phyloP scores from a whole-genome alignment of 2,329 filamentous ascomycete species.

The Claviceps humidiphila region DNA sequence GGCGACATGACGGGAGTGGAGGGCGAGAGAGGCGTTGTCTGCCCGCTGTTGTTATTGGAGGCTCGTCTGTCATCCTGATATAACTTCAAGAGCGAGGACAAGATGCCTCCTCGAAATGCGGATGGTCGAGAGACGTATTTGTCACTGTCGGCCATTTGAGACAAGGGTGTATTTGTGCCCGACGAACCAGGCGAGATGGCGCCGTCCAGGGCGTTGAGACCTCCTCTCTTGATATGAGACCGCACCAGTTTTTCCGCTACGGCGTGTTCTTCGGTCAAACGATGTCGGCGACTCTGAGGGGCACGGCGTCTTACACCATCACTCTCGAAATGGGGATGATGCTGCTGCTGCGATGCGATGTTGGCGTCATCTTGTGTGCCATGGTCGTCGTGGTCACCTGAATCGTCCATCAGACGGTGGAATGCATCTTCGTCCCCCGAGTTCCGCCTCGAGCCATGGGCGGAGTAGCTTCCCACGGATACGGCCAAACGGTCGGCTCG shows the following conservation, averaged over 20 bases:
- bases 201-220: constrained; percentile 18
- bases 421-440: constrained; percentile 22
- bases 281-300: constrained; percentile 13
- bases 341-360: constrained; percentile 2
- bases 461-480: constrained; percentile 25
- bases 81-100: constrained; percentile 59
- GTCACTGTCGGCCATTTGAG: constrained; percentile 35
- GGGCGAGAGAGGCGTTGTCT: constrained; percentile 27
- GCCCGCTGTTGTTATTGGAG: constrained; percentile 23
- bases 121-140: constrained; percentile 52
- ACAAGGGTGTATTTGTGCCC: constrained; percentile 24
- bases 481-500: constrained; percentile 26
- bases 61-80: constrained; percentile 38
- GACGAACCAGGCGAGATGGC: constrained; percentile 16
- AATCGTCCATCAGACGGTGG: constrained; percentile 19
- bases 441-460: constrained; percentile 22
- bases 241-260: constrained; percentile 22
- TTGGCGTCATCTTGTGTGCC: constrained; percentile 9
- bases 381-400: constrained; percentile 13
- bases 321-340: not conserved
- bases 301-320: constrained; percentile 12
- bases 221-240: constrained; percentile 19
- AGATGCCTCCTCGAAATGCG: constrained; percentile 59
- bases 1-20: constrained; percentile 29
- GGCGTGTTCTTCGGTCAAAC: constrained; percentile 11